phyloP scores from a whole-genome alignment of 1,284 basidiomycete species.

The Gymnopus androsaceus region DNA sequence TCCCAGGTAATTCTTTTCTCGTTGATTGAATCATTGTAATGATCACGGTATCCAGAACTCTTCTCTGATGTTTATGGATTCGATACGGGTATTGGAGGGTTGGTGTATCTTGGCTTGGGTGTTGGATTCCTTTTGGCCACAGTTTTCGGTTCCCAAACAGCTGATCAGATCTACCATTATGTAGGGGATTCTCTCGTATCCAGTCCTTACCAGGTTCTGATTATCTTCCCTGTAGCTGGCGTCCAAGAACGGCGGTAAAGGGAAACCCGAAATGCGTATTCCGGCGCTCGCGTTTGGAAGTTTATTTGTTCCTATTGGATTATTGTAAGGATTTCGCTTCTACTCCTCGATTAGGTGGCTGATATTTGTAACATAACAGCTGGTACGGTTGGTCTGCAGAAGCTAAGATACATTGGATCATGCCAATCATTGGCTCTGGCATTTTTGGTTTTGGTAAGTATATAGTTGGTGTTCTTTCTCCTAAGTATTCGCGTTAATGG shows the following conservation, averaged over 20 bases:
- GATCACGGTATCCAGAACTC: constrained; percentile 35
- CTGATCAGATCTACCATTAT: constrained; percentile 51
- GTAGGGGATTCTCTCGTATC: constrained; percentile 36
- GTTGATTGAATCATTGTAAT: too few relatives aligned
- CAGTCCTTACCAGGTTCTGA: not conserved
- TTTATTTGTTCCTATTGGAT: constrained; percentile 67
- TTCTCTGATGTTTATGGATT: constrained; percentile 55
- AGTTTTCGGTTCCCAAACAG: constrained; percentile 48
- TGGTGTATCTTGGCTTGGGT: constrained; percentile 64
- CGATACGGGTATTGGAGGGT: constrained; percentile 49
- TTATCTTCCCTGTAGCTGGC: constrained; percentile 42
- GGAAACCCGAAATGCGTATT: constrained; percentile 72
- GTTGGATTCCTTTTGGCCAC: constrained; percentile 56
- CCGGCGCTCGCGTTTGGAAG: constrained; percentile 71
- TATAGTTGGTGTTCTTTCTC: too few relatives aligned
- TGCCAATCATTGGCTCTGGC: constrained; percentile 53
- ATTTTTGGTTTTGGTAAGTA: constrained; percentile 32
- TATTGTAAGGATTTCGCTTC: constrained; percentile 55
- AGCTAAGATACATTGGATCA: constrained; percentile 50
- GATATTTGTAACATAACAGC: constrained; percentile 30
- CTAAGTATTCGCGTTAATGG: too few relatives aligned
- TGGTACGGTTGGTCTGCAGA: constrained; percentile 64
- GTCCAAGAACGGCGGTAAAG: constrained; percentile 60
- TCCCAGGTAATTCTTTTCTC: constrained; percentile 34
- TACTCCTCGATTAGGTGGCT: too few relatives aligned